Conservation (phyloP, 2,329 filamentous ascomycete species). For the Cadophora sp. region DNA sequence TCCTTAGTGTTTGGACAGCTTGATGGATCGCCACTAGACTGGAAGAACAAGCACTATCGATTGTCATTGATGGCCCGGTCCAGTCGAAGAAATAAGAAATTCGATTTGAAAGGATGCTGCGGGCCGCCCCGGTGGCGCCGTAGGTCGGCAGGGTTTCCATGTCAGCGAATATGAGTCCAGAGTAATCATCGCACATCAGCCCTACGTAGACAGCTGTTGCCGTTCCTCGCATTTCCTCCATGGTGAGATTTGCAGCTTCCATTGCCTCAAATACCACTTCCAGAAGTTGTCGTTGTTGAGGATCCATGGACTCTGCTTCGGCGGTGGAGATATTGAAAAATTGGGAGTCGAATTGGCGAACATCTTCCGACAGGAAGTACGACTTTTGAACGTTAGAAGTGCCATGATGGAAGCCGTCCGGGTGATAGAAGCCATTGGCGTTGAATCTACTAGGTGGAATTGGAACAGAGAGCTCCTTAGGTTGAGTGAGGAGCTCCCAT, state of each 20-base stretch:
- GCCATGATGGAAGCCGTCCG: constrained; percentile 43
- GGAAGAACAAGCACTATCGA: constrained; percentile 56
- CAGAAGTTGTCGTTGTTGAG: constrained; percentile 41
- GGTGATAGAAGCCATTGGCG: constrained; percentile 59
- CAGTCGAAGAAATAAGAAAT: constrained; percentile 51
- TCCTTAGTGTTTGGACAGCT: constrained; percentile 17
- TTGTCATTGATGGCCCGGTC: constrained; percentile 49
- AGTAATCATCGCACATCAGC: constrained; percentile 48
- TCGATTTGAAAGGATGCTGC: constrained; percentile 53
- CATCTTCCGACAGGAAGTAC: constrained; percentile 26
- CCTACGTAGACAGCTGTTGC: constrained; percentile 45
- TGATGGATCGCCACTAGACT: constrained; percentile 34
- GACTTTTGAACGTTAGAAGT: constrained; percentile 25
- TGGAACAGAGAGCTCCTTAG: constrained; percentile 36
- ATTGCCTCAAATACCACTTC: constrained; percentile 42
- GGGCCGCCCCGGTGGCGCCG: constrained; percentile 35
- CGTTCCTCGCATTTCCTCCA: constrained; percentile 34
- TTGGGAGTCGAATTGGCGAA: constrained; percentile 22
- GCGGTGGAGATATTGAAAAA: constrained; percentile 25
- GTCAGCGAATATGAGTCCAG: constrained; percentile 21
- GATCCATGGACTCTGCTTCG: constrained; percentile 43
- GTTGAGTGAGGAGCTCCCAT: constrained; percentile 44
- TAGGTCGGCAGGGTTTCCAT: constrained; percentile 26
- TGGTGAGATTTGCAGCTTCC: constrained; percentile 38
- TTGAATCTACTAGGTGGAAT: constrained; percentile 50